These are phyloP conservation scores for Ustilago tritici DNA, from an alignment of 1,284 basidiomycete genomes.

Conservation along the genomic window DNA sequence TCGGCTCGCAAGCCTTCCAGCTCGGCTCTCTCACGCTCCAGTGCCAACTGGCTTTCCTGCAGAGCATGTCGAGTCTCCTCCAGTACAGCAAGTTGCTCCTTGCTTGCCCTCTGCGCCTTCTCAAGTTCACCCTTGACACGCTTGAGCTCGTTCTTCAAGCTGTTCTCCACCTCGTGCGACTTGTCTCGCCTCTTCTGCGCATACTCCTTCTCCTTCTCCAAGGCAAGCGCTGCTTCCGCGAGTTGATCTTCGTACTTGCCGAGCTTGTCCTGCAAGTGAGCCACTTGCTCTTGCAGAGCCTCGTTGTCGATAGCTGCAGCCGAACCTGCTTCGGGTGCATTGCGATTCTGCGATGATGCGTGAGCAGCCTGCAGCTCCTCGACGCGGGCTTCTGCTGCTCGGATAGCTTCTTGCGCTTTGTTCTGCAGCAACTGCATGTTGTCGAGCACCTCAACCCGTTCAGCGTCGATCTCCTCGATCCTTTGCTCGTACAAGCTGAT, in stretches of 20 bases:
- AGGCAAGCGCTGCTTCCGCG: conserved; percentile 79
- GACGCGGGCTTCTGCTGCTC: conserved; percentile 77
- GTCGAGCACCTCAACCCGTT: conserved; percentile 64
- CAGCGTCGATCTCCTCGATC: conserved; percentile 56
- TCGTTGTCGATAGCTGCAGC: conserved; percentile 90
- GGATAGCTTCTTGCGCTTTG: conserved; percentile 86
- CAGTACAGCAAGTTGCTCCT: conserved; percentile 26
- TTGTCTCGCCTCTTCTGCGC: conserved; percentile 74
- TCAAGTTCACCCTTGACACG: conserved; percentile 75
- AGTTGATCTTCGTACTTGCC: conserved; percentile 83
- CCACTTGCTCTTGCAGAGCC: conserved; percentile 84
- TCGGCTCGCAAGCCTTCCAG: conserved; percentile 85
- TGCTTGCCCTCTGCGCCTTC: conserved; percentile 69
- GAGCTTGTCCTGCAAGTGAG: conserved; percentile 84
- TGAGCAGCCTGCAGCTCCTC: conserved; percentile 73
- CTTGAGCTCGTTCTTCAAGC: conserved; percentile 56
- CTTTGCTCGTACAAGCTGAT: conserved; percentile 55
- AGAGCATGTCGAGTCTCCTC: conserved; percentile 80
- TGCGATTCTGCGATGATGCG: conserved; percentile 22
- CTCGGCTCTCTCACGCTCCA: conserved; percentile 91
- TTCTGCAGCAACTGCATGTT: conserved; percentile 51
- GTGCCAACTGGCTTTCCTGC: conserved; percentile 84
- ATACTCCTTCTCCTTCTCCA: conserved; percentile 79
- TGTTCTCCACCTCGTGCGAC: conserved; percentile 77
- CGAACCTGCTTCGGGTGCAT: conserved; percentile 22